A percentile compares a stretch with the other conserved stretches of the same genome.
phyloP scores from a whole-genome alignment of 2,329 filamentous ascomycete genomes.

The Pseudogymnoascus sp. region DNA sequence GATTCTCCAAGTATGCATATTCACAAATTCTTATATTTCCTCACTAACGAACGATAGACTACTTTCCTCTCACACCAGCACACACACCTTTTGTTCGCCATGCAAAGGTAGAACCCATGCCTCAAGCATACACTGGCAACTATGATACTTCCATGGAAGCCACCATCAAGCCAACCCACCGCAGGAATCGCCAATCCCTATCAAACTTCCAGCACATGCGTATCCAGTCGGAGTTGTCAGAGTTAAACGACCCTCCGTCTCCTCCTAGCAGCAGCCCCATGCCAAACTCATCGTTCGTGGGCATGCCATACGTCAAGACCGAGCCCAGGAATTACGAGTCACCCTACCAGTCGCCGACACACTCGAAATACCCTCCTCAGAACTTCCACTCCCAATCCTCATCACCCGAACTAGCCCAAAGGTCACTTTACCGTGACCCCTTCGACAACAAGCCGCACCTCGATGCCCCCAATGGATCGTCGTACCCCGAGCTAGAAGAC shows the following conservation, averaged over 20 bases:
- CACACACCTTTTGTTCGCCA: constrained; percentile 49
- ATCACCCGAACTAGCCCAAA: constrained; percentile 44
- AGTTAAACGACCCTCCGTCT: constrained; percentile 39
- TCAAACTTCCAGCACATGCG: constrained; percentile 52
- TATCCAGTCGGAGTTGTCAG: constrained; percentile 42
- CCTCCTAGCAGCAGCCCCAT: constrained; percentile 46
- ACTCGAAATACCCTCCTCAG: constrained; percentile 34
- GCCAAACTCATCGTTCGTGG: constrained; percentile 48
- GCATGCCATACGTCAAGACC: constrained; percentile 38
- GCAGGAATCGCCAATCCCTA: constrained; percentile 38
- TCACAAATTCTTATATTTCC: neutral
- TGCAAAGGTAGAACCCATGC: constrained; percentile 22
- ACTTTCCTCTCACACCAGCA: constrained; percentile 59
- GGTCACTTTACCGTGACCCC: constrained; percentile 35
- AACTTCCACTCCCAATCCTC: constrained; percentile 40
- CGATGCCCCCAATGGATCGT: constrained; percentile 20
- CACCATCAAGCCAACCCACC: constrained; percentile 50
- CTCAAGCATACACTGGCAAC: constrained; percentile 48
- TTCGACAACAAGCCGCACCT: constrained; percentile 39
- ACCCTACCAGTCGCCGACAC: constrained; percentile 22
- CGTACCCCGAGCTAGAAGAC: constrained; percentile 17
- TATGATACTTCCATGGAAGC: constrained; percentile 61
- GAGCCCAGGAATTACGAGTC: constrained; percentile 31
- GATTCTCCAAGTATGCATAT: constrained; percentile 47
- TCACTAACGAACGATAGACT: constrained; percentile 38